These are phyloP conservation scores for Blumeria graminis DNA, from an alignment of 2,329 filamentous ascomycete genomes.

Conservation along the genomic window DNA sequence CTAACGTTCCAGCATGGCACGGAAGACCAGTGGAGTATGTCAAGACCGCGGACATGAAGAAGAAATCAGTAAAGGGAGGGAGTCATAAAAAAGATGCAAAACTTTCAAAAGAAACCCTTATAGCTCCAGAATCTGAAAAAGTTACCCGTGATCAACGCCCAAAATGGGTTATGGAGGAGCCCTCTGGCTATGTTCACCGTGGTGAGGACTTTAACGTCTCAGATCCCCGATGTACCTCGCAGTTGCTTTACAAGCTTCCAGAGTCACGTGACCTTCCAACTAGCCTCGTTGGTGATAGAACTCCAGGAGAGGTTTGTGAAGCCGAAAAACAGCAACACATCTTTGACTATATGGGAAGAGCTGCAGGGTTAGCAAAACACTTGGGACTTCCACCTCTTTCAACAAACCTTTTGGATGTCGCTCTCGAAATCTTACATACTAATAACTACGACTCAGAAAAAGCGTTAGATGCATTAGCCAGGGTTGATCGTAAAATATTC, in stretches of 20 bases:
- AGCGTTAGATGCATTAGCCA: constrained; percentile 45
- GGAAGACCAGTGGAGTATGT: constrained; percentile 75
- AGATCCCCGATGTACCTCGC: constrained; percentile 51
- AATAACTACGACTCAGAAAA: constrained; percentile 46
- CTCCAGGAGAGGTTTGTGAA: constrained; percentile 13
- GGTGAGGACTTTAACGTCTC: constrained; percentile 47
- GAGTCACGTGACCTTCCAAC: constrained; percentile 20
- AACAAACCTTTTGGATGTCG: constrained; percentile 74
- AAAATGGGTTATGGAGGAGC: constrained; percentile 85
- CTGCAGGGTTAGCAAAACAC: constrained; percentile 30
- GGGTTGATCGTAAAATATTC: constrained; percentile 44
- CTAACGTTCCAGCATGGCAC: constrained; percentile 62
- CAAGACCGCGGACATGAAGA: constrained; percentile 69
- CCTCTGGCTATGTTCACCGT: constrained; percentile 58
- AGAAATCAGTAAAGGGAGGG: constrained; percentile 36
- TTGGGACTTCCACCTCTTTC: constrained; percentile 50
- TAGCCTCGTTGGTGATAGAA: constrained; percentile 15
- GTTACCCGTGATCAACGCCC: constrained; percentile 57
- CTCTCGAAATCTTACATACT: constrained; percentile 46
- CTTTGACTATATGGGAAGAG: constrained; percentile 43
- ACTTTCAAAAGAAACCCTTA: constrained; percentile 53
- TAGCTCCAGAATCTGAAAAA: constrained; percentile 62
- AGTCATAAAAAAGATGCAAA: constrained; percentile 53
- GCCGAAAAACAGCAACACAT: constrained; percentile 26
- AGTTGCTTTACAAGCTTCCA: constrained; percentile 57